Evolutionary conservation across 1,284 basidiomycete species (phyloP).

Genomic region (Tranzscheliella williamsii): DNA sequence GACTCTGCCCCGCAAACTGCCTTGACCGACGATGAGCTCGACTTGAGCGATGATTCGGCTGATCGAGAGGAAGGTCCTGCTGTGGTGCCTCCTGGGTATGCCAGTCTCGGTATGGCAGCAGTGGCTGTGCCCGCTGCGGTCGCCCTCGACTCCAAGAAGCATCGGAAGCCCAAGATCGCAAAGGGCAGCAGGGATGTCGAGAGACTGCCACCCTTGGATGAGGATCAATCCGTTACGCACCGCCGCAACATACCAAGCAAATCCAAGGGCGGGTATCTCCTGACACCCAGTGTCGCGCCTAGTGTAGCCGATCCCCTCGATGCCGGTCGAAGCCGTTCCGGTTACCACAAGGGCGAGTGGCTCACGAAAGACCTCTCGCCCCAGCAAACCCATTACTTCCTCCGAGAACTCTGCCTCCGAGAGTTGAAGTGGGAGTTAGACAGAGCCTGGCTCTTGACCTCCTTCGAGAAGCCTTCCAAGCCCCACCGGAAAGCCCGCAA

Average conservation of each 20-base stretch:
- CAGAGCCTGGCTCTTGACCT: slow-evolving; percentile 45
- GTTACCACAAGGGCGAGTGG: slow-evolving; percentile 31
- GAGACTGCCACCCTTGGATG: slow-evolving; percentile 23
- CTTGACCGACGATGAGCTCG: slow-evolving; percentile 10
- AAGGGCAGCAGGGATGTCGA: slow-evolving; percentile 24
- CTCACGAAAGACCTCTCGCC: slow-evolving; percentile 40
- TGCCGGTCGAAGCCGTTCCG: slow-evolving; percentile 8
- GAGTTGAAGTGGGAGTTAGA: slow-evolving; percentile 55
- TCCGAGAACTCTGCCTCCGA: slow-evolving; percentile 43
- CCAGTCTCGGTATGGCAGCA: slow-evolving; percentile 7
- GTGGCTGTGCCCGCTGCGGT: no score
- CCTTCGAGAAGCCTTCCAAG: slow-evolving; percentile 41
- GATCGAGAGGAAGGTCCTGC: not conserved
- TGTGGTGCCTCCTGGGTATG: not conserved
- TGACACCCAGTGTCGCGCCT: slow-evolving; percentile 38
- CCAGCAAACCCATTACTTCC: slow-evolving; percentile 52
- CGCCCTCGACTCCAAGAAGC: slow-evolving; percentile 7
- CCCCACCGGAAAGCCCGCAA: slow-evolving; percentile 7
- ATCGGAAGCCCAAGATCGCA: slow-evolving; percentile 7
- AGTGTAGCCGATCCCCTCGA: slow-evolving; percentile 37
- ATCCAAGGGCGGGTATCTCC: slow-evolving; percentile 23
- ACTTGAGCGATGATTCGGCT: no score
- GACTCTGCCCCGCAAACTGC: slow-evolving; percentile 13
- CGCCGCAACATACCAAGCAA: slow-evolving; percentile 17
- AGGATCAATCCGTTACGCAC: slow-evolving; percentile 7